Evolutionary conservation across 805 yeast genomes (phyloP).

Genomic region (Candida pseudofarinosa): DNA sequence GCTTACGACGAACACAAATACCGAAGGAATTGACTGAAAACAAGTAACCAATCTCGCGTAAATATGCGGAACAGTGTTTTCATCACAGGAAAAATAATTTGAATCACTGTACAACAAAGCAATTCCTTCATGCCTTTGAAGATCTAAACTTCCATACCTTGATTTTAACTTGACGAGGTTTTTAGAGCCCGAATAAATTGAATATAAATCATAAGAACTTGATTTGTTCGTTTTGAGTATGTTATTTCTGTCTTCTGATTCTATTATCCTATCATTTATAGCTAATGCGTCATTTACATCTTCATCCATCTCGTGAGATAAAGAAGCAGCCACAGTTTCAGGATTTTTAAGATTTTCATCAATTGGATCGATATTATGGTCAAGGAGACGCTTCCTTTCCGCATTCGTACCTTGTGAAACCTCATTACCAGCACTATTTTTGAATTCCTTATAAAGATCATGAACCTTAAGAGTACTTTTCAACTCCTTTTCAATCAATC

Average conservation of each 20-base stretch:
- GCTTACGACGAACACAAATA: conserved; percentile 42
- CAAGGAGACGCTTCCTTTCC: background rate
- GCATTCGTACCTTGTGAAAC: background rate
- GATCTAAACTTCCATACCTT: conserved; percentile 1
- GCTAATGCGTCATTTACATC: background rate
- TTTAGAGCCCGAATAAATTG: conserved; percentile 15
- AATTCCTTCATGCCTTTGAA: conserved; percentile 30
- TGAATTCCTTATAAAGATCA: conserved; percentile 31
- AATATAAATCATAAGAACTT: conserved; percentile 8
- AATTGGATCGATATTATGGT: conserved; percentile 5
- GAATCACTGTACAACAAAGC: conserved; percentile 41
- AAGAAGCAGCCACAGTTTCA: background rate
- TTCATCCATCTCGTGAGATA: conserved; percentile 1
- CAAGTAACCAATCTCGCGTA: conserved; percentile 34
- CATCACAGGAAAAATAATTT: conserved; percentile 33
- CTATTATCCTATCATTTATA: background rate
- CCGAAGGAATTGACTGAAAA: conserved; percentile 41
- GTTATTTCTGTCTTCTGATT: conserved; percentile 2
- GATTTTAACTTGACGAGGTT: background rate
- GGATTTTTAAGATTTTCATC: conserved; percentile 10
- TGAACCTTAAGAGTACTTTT: conserved; percentile 26
- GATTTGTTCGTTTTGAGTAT: background rate
- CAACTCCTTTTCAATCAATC: conserved; percentile 37
- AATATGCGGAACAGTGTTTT: conserved; percentile 44
- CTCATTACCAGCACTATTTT: conserved; percentile 7